Evolutionary conservation across 129 eudicot genomes (phyloP), one percentile per base, ranked within the genome.

Genomic region (sunflower (Helianthus annuus)): DNA sequence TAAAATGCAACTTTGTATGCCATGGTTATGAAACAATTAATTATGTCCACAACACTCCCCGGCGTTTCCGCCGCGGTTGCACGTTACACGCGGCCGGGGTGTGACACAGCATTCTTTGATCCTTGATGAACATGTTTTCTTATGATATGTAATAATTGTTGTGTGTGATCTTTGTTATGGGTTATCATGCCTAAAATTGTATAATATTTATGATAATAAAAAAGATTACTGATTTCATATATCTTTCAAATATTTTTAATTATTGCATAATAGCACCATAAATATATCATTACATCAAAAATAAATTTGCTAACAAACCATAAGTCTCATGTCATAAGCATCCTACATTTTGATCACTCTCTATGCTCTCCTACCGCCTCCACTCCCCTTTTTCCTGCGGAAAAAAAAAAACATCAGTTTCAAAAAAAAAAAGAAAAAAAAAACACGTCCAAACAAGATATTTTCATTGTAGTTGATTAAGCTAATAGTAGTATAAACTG

Each of bases 281-380:
- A 1, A 27, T 27, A 27, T 1, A 39, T 60, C 66, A 60, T 32
- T 60, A 32, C 66, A 60, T 29, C 2, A 71, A 78, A 64, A 64
- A 60, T 64, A 39, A 71, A 64, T 52, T 53, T 63, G 67, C 77
- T 53, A 64, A 40, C 71, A 66, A 75, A 66, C 77, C 61, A 46
- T 2, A 49, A 56, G 8, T 61, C 63, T 60, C 66, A 29, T 60
- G 44, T 60, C 66, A 60, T 54, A 56, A 66, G 54, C 66, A 68
- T 66, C 73, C 68, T 66, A 66, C 51, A 44, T 56, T 48, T 65
- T 56, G 10, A 10, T 14, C 44, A 59, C 32, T 9, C 68, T 42
- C 63, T 77, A 77, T 17, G 74, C 8, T 63, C 71, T n/a, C 59
- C 77, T 24, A 64, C 82, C 77, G 14, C 77, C 68, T 72, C 67